These are phyloP conservation scores for Saturnispora mendoncae DNA, from an alignment of 805 yeast genomes.

Conservation along the genomic window DNA sequence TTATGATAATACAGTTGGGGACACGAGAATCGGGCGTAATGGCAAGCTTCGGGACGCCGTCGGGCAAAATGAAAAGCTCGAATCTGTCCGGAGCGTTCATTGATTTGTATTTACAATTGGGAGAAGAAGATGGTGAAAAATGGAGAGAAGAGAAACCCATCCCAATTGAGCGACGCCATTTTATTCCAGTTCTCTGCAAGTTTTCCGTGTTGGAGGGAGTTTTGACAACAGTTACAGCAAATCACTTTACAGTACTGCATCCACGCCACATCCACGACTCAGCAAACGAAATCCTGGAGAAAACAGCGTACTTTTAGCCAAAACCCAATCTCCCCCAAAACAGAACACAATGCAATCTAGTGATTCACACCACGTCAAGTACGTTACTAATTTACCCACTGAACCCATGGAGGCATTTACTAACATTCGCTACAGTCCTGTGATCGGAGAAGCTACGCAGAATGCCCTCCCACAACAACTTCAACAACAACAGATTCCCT, in stretches of 20 bases:
- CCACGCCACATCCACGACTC: too few species aligned
- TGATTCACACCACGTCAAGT: too few species aligned
- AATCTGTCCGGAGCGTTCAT: constrained; percentile 99
- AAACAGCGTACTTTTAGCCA: neutral
- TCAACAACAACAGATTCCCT: neutral
- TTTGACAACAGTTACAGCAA: too few species aligned
- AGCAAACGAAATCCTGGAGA: too few species aligned
- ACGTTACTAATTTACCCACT: too few species aligned
- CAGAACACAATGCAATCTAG: neutral
- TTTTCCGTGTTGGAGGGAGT: neutral
- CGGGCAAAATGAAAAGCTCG: constrained; percentile 94
- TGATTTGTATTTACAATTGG: constrained; percentile 7
- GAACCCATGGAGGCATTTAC: too few species aligned
- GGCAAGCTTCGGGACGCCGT: constrained; percentile 88
- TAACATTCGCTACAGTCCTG: too few species aligned
- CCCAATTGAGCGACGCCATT: neutral
- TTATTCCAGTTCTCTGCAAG: neutral
- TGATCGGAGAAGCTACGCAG: too few species aligned
- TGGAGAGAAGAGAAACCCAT: neutral
- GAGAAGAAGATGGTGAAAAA: neutral
- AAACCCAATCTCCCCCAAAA: too few species aligned
- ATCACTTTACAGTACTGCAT: too few species aligned
- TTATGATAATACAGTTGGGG: constrained; percentile 87
- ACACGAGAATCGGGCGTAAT: constrained; percentile 91
- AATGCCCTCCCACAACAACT: too few species aligned